phyloP scores from a whole-genome alignment of 2,329 filamentous ascomycete genomes.

The Aspergillus sp. region DNA sequence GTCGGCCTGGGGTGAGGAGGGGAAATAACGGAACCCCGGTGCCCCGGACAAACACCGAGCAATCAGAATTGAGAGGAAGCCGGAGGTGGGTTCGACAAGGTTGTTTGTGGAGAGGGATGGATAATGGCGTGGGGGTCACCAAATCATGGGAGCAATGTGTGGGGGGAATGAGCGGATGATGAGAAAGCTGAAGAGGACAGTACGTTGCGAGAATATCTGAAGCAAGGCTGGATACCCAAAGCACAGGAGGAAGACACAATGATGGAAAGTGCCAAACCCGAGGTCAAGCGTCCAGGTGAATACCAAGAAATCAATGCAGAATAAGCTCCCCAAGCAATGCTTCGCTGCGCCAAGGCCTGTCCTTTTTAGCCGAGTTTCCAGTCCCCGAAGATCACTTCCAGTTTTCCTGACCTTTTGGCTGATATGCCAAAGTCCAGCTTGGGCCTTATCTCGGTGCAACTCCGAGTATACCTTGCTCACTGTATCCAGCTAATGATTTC shows the following conservation, averaged over 20 bases:
- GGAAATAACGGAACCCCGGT: conserved; percentile 12
- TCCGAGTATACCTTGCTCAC: background rate
- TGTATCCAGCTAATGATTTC: background rate
- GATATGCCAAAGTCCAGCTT: background rate
- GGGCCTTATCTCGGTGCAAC: background rate
- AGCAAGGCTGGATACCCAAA: background rate
- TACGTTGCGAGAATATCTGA: background rate
- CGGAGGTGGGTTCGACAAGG: conserved; percentile 2
- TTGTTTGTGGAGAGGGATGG: conserved; percentile 8
- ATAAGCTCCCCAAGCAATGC: background rate
- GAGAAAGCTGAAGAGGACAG: no score
- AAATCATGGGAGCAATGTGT: conserved; percentile 3
- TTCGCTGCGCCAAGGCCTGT: background rate
- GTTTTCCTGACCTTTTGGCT: background rate
- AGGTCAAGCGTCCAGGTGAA: background rate
- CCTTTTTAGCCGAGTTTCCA: background rate
- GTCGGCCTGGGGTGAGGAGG: conserved; percentile 12
- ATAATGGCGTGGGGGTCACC: background rate
- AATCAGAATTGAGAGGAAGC: conserved; percentile 12
- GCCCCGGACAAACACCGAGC: background rate
- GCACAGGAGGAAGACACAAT: background rate
- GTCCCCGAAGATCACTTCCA: no score
- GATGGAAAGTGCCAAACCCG: background rate
- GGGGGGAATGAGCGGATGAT: conserved; percentile 3
- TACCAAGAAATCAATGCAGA: background rate